Base-by-base conservation (phyloP, 2,329 filamentous ascomycete genomes). In the Aspergillus sp. region DNA sequence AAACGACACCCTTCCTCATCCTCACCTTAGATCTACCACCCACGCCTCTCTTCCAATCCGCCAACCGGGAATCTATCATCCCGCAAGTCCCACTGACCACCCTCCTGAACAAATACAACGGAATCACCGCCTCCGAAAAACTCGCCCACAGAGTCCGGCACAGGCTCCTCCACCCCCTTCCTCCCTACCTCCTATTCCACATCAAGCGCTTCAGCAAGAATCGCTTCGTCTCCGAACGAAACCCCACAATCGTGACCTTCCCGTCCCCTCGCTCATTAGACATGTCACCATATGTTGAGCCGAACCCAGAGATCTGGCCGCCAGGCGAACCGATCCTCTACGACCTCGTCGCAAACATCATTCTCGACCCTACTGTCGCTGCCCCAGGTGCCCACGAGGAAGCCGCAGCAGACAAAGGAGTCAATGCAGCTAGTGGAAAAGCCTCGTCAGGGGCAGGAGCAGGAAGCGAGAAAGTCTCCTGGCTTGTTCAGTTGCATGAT, bases 161-260 rank as follows among this genome's bases (percentile, higher is more conserved):
- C 78, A 88, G 94, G 15, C 83, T 99, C 4, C 80, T 96, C 51
- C 93, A 96, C 71, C 95, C 95, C 0, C 83, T 99, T 0, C 95
- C 95, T 0, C 94, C 93, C 0, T 98, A 90, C 73, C 86, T 99
- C 17, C 82, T 95, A 56, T 92, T 99, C 80, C 94, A 99, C 80
- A 89, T 98, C 80, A 98, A 98, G 81, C 92, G 95, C 68, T 99
- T 99, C 83, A 91, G 89, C 67, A 88, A 90, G 66, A 99, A 99
- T 82, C 96, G 97, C 75, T 99, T 99, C 72, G 91, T 99, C 19
- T 86, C 90, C 2, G 94, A 98, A 78, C 90, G 95, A 54, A 99
- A 99, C 75, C 95, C 94, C 1, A 99, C 95, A 8, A 99, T 99
- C 71, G 95, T 99, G 64, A 98, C 94, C 0, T 99, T 98, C 76